Base-by-base conservation (phyloP, 345 rosid species). In the Pelargonium nanum region DNA sequence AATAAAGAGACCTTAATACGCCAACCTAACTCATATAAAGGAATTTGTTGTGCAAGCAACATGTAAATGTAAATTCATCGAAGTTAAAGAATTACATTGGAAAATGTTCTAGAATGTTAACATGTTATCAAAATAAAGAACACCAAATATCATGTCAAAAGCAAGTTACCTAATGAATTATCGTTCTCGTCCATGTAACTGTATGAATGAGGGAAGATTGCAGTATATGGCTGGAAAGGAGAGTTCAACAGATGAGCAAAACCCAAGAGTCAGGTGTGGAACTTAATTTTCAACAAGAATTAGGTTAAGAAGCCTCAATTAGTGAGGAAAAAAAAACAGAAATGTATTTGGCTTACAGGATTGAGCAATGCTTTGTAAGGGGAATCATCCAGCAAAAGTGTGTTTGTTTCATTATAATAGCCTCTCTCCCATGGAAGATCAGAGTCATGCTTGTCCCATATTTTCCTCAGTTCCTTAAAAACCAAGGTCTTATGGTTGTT, bases 341-440 rank as follows among this genome's bases (percentile, higher is more conserved):
- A 24, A 40, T 9, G 26, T 22, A 56, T 45, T 4, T n/a, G 72
- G 77, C 93, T 83, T 75, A 89, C 97, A 6, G 97, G 97, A 71
- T 93, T 93, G 70, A 89, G 91, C 83, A 93, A 79, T 10, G 96
- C 86, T 70, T 93, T 93, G 75, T 93, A 81, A 19, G 97, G 99
- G 71, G 96, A 87, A 74, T 93, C 99, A 53, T 89, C 97, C 26
- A 89, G 58, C 73, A 89, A 67, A 68, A 93, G 63, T 0, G 99
- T 93, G 67, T 93, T 89, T 24, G 94, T 79, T 71, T 87, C 83
- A 56, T 84, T 72, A 58, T 78, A 89, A 63, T 70, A 60, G 67
- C 87, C 87, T 65, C 24, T 79, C 68, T 77, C 73, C 93, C 92
- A 87, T 5, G 86, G 86, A 70, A 87, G 82, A 45, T 66, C 66